These are phyloP conservation scores for Trypanosoma lewisi DNA, from an alignment of 208 protist species.

Conservation along the genomic window DNA sequence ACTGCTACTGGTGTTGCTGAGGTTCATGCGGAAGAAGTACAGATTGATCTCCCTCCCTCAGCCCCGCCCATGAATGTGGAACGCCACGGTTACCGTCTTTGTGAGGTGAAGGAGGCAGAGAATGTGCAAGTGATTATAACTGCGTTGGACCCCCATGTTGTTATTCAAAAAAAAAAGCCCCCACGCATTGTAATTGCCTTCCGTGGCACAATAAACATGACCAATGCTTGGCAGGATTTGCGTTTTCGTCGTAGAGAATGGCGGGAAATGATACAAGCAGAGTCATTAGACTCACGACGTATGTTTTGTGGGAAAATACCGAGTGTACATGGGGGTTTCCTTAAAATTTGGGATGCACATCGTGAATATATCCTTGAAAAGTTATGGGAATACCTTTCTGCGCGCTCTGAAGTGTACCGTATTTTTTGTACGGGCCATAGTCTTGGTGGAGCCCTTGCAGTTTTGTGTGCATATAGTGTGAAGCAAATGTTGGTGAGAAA, in stretches of 20 bases:
- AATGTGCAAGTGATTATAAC: slow-evolving; percentile 80
- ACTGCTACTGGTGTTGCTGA: not conserved
- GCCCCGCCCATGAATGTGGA: slow-evolving; percentile 68
- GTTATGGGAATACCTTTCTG: slow-evolving; percentile 37
- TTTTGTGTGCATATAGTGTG: slow-evolving; percentile 84
- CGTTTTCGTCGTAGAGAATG: slow-evolving; percentile 67
- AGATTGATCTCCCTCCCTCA: not conserved
- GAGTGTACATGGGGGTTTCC: slow-evolving; percentile 82
- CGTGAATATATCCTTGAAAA: slow-evolving; percentile 46
- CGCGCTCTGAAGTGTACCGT: slow-evolving; percentile 52
- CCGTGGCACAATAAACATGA: slow-evolving; percentile 80
- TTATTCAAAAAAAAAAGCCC: slow-evolving; percentile 53
- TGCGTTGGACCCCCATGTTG: slow-evolving; percentile 39
- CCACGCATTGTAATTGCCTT: slow-evolving; percentile 85
- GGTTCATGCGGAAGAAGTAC: not conserved
- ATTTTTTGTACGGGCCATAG: slow-evolving; percentile 88
- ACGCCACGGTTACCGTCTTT: slow-evolving; percentile 75
- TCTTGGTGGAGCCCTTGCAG: slow-evolving; percentile 85
- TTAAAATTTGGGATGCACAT: slow-evolving; percentile 76
- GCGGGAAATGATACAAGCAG: slow-evolving; percentile 63
- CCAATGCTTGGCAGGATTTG: slow-evolving; percentile 79
- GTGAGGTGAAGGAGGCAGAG: slow-evolving; percentile 47
- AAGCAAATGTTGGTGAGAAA: slow-evolving; percentile 38
- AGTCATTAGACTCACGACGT: not conserved
- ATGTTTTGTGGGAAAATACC: slow-evolving; percentile 29